phyloP scores from a whole-genome alignment of 2,329 filamentous ascomycete species.

The Phyllosticta citribraziliensis region DNA sequence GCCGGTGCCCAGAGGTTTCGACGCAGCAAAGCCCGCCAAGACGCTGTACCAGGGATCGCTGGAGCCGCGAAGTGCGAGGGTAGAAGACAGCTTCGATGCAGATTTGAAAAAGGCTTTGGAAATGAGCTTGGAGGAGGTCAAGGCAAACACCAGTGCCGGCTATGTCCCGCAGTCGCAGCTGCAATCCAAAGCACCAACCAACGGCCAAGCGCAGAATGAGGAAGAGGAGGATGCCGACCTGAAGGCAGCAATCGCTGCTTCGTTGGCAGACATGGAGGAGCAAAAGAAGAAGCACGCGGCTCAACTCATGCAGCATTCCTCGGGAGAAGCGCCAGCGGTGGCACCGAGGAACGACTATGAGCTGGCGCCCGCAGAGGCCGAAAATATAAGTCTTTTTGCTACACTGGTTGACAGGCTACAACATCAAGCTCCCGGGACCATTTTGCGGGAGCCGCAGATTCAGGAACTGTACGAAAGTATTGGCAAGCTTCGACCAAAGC shows the following conservation, averaged over 20 bases:
- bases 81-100: constrained; percentile 88
- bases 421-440: constrained; percentile 89
- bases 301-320: constrained; percentile 68
- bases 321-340: constrained; percentile 40
- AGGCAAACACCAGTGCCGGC: constrained; percentile 58
- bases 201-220: constrained; percentile 32
- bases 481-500: constrained; percentile 80
- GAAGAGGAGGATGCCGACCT: constrained; percentile 90
- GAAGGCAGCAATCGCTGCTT: constrained; percentile 90
- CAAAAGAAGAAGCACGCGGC: constrained; percentile 88
- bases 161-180: constrained; percentile 58
- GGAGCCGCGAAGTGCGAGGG: constrained; percentile 81
- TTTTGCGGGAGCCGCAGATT: constrained; percentile 92
- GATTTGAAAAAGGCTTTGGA: constrained; percentile 87
- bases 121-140: constrained; percentile 93
- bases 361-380: constrained; percentile 82
- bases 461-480: constrained; percentile 98
- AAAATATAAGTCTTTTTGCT: constrained; percentile 94
- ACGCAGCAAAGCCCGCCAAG: constrained; percentile 46
- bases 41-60: constrained; percentile 58
- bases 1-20: constrained; percentile 35
- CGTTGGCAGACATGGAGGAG: constrained; percentile 92
- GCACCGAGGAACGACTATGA: constrained; percentile 87
- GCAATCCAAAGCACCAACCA: constrained; percentile 23
- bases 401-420: constrained; percentile 90